phyloP scores from a whole-genome alignment of 1,284 basidiomycete genomes.

The Irpex rosettiformis region DNA sequence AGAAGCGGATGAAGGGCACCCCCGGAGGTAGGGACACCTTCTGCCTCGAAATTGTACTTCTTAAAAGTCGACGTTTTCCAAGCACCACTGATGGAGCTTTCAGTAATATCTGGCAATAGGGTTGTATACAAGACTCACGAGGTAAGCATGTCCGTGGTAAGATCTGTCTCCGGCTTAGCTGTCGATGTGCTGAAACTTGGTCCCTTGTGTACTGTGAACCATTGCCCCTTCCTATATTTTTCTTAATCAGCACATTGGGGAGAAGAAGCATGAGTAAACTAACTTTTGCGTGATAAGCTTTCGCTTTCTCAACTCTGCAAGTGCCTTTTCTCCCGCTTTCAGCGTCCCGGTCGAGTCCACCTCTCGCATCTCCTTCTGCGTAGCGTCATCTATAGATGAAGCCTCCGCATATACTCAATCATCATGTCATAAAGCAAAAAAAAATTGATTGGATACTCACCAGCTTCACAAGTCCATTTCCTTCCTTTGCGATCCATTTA shows the following conservation, averaged over 20 bases:
- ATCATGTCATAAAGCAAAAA: too few species aligned
- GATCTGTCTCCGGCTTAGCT: constrained; percentile 96
- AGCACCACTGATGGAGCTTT: constrained; percentile 60
- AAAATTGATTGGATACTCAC: constrained; percentile 44
- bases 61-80: constrained; percentile 95
- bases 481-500: constrained; percentile 94
- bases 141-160: constrained; percentile 93
- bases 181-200: constrained; percentile 87
- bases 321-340: constrained; percentile 70
- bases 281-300: constrained; percentile 81
- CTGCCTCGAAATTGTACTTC: constrained; percentile 99
- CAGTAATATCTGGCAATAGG: background rate
- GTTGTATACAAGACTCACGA: constrained; percentile 49
- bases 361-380: constrained; percentile 74
- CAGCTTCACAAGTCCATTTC: constrained; percentile 81
- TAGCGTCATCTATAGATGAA: constrained; percentile 59
- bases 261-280: constrained; percentile 11
- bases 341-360: constrained; percentile 73
- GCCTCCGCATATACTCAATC: background rate
- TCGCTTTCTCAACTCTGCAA: constrained; percentile 89
- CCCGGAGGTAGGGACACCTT: constrained; percentile 83
- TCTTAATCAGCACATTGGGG: constrained; percentile 7
- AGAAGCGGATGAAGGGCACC: constrained; percentile 95
- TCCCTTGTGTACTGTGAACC: constrained; percentile 91
- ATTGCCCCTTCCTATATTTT: constrained; percentile 85